Percentiles rank a stretch among this genome's conserved stretches.
These are phyloP conservation scores for Hypericum perforatum DNA, from an alignment of 345 rosid species.

Conservation along the genomic window DNA sequence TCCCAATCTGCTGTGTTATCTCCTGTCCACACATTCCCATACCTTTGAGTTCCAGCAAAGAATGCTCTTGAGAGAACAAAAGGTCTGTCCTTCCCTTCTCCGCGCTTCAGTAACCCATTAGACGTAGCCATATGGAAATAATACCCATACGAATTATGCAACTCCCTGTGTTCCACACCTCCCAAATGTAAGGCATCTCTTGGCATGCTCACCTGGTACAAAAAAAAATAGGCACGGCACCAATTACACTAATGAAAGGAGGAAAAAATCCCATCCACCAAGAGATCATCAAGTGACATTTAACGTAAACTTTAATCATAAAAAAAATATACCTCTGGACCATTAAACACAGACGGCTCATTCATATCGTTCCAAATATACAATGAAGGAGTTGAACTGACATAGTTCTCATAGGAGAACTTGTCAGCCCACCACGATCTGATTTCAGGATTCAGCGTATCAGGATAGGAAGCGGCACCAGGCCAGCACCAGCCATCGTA, in stretches of 20 bases:
- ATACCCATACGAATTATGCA: slow-evolving; percentile 89
- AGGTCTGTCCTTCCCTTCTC: slow-evolving; percentile 79
- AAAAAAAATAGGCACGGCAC: background rate
- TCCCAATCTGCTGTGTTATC: slow-evolving; percentile 98
- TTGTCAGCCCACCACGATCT: slow-evolving; percentile 85
- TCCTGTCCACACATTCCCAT: slow-evolving; percentile 96
- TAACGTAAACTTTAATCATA: too few relatives aligned
- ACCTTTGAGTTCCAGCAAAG: slow-evolving; percentile 95
- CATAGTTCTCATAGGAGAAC: slow-evolving; percentile 66
- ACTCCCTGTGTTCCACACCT: slow-evolving; percentile 77
- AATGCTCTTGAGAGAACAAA: slow-evolving; percentile 94
- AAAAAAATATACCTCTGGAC: slow-evolving; percentile 72
- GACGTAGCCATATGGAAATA: slow-evolving; percentile 98
- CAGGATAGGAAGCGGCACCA: slow-evolving; percentile 87
- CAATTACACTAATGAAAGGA: background rate
- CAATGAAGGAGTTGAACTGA: slow-evolving; percentile 81
- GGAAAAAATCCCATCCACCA: background rate
- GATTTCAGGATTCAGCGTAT: slow-evolving; percentile 78
- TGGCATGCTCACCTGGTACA: slow-evolving; percentile 76
- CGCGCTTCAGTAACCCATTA: slow-evolving; percentile 90
- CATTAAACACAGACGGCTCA: slow-evolving; percentile 98
- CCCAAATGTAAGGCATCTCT: slow-evolving; percentile 90
- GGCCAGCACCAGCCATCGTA: slow-evolving; percentile 99
- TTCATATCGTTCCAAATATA: slow-evolving; percentile 99
- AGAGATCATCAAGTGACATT: background rate